Evolutionary conservation across 768 basidiomycete genomes (phyloP).

Genomic region (Butyriboletus loyo): DNA sequence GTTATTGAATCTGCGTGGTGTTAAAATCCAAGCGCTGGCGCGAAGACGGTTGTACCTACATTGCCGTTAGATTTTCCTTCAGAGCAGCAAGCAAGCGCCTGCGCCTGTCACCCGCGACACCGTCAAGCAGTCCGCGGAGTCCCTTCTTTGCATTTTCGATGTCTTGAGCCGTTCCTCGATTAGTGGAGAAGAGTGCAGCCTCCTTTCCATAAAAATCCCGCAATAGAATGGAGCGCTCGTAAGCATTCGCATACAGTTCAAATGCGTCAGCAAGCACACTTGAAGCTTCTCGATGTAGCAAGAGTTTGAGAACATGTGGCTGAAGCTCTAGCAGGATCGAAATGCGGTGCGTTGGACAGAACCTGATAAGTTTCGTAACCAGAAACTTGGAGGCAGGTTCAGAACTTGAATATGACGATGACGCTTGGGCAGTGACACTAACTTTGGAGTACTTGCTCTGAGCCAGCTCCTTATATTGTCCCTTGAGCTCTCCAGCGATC

Average conservation of each 20-base stretch:
- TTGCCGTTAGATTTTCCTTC: constrained; percentile 69
- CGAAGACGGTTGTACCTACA: constrained; percentile 47
- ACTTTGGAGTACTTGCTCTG: constrained; percentile 93
- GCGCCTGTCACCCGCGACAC: constrained; percentile 57
- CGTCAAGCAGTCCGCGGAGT: constrained; percentile 64
- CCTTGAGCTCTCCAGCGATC: constrained; percentile 80
- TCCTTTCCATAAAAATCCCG: constrained; percentile 93
- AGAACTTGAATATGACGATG: background rate
- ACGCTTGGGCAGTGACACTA: constrained; percentile 9
- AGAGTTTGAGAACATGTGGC: constrained; percentile 66
- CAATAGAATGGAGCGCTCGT: constrained; percentile 76
- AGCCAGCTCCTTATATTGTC: constrained; percentile 70
- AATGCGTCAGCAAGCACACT: constrained; percentile 84
- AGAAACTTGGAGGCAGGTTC: constrained; percentile 53
- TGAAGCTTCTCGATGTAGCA: constrained; percentile 84
- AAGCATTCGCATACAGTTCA: constrained; percentile 82
- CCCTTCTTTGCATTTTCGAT: constrained; percentile 66
- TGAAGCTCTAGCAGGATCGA: constrained; percentile 80
- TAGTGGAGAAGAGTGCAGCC: constrained; percentile 63
- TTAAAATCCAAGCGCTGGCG: background rate
- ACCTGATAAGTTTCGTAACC: constrained; percentile 73
- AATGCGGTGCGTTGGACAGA: constrained; percentile 69
- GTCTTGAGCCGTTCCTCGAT: constrained; percentile 54
- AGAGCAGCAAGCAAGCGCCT: constrained; percentile 65
- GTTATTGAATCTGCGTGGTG: constrained; percentile 73